Conservation (phyloP, 306 rosid genomes). For the Carpinus viminea region DNA sequence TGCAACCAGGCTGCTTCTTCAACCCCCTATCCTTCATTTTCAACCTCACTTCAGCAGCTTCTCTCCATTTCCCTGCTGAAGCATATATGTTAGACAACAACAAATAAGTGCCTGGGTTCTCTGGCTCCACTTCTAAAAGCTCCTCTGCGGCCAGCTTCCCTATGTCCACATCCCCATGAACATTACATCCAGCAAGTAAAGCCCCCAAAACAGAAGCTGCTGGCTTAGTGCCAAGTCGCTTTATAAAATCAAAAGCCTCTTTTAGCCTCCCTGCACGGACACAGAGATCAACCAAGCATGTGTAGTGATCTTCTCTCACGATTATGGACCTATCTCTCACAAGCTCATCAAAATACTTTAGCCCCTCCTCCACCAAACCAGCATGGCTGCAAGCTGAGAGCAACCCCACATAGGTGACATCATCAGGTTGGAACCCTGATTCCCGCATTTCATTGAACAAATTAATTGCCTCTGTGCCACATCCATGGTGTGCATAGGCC, state of each 20-base stretch:
- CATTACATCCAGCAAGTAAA: constrained; percentile 51
- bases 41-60: constrained; percentile 51
- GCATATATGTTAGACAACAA: constrained; percentile 48
- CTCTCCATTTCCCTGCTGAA: constrained; percentile 49
- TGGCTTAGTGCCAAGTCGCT: constrained; percentile 33
- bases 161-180: constrained; percentile 31
- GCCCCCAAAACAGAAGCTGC: constrained; percentile 50
- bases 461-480: constrained; percentile 42
- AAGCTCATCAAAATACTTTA: constrained; percentile 38
- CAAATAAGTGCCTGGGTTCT: constrained; percentile 40
- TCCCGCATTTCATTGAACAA: constrained; percentile 42
- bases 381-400: constrained; percentile 62
- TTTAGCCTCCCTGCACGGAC: constrained; percentile 51
- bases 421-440: constrained; percentile 37
- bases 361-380: constrained; percentile 53
- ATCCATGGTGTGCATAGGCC: constrained; percentile 57
- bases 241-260: constrained; percentile 44
- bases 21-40: constrained; percentile 51
- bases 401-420: constrained; percentile 49
- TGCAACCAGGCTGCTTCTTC: constrained; percentile 60
- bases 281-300: constrained; percentile 54
- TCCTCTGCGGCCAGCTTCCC: constrained; percentile 46
- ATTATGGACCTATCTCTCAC: constrained; percentile 31
- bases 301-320: constrained; percentile 49
- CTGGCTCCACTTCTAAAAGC: constrained; percentile 36